Percentiles rank a stretch among this genome's conserved stretches.
These are phyloP conservation scores for Tetrapisispora iriomotensis DNA, from an alignment of 805 yeast genomes.

Conservation along the genomic window DNA sequence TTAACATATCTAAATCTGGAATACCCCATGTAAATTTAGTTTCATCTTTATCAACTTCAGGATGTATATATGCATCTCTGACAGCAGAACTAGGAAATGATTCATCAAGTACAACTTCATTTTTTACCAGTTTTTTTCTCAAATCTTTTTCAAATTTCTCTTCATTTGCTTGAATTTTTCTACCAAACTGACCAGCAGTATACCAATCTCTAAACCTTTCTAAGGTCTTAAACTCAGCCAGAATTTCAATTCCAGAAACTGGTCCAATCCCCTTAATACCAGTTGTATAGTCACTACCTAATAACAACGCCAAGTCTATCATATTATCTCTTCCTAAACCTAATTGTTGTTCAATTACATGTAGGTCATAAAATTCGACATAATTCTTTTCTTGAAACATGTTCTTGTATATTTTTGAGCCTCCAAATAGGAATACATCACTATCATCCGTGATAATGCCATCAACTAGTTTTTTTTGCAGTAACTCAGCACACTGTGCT, in stretches of 20 bases:
- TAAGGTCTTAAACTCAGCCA: slow-evolving; percentile 67
- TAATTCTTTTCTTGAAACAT: slow-evolving; percentile 89
- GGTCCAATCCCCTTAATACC: slow-evolving; percentile 94
- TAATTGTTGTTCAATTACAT: slow-evolving; percentile 48
- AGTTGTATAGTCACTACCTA: slow-evolving; percentile 93
- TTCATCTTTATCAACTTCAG: slow-evolving; percentile 76
- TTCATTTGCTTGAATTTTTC: slow-evolving; percentile 33
- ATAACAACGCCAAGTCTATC: slow-evolving; percentile 70
- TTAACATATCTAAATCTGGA: slow-evolving; percentile 72
- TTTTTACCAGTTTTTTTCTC: slow-evolving; percentile 41
- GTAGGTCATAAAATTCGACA: slow-evolving; percentile 70
- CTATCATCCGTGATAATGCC: slow-evolving; percentile 97
- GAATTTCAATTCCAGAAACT: slow-evolving; percentile 78
- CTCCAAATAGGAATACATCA: slow-evolving; percentile 92
- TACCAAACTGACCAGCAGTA: slow-evolving; percentile 33
- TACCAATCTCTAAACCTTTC: slow-evolving; percentile 34
- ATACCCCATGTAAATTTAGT: slow-evolving; percentile 82
- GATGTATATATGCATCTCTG: slow-evolving; percentile 60
- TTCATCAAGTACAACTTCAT: slow-evolving; percentile 48
- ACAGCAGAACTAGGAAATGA: slow-evolving; percentile 65
- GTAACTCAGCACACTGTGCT: slow-evolving; percentile 88
- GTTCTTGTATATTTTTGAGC: slow-evolving; percentile 72
- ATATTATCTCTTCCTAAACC: slow-evolving; percentile 56
- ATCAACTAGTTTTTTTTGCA: slow-evolving; percentile 65
- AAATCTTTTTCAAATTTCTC: slow-evolving; percentile 48